Base-by-base conservation (phyloP, 139 green algal species). In the Diplosphaera chodatii region DNA sequence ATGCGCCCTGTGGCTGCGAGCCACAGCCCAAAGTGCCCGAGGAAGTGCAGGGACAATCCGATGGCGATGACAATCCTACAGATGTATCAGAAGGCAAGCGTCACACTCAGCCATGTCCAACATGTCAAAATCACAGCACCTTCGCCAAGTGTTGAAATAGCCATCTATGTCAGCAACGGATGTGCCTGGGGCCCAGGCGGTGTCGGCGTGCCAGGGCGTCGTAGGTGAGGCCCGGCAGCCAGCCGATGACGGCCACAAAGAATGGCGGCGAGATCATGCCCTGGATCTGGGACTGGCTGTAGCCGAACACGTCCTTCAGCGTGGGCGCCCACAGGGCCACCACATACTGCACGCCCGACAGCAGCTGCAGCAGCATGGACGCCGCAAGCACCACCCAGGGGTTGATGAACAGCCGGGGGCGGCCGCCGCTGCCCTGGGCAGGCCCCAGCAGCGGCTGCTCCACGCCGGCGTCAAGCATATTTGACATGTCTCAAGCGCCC, bases 281-380 rank as follows among this genome's bases (percentile, higher is more conserved):
- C 56, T 78, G 59, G n/a, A 78, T 69, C 67, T 76, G 71, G 31
- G 16, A 21, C 37, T 74, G 69, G 4, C 33, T 29, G 66, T 62
- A 62, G 4, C 55, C 69, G 66, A 74, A 67, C 4, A 59, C 18
- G 3, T 59, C 48, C 48, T 59, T 59, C 13, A 59, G 48, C 16
- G 13, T 25, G 3, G 16, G 16, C 16, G 48, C 48, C 48, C 48
- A 59, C 48, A 59, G 48, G 10, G 18, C 48, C 13, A 59, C 48
- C 3, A 59, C 48, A 25, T 59, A 59, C 48, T 59, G 48, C 16
- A 59, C 48, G 48, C 48, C 48, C 18, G 48, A 59, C 48, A 59
- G 48, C 48, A 59, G 13, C 48, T 59, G 48, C 48, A 59, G 48
- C 48, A 59, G 13, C 48, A 25, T 59, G 48, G 16, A 59, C 48